Conservation (phyloP, 192 early-diverging fungal species). For the Coemansia sp. region DNA sequence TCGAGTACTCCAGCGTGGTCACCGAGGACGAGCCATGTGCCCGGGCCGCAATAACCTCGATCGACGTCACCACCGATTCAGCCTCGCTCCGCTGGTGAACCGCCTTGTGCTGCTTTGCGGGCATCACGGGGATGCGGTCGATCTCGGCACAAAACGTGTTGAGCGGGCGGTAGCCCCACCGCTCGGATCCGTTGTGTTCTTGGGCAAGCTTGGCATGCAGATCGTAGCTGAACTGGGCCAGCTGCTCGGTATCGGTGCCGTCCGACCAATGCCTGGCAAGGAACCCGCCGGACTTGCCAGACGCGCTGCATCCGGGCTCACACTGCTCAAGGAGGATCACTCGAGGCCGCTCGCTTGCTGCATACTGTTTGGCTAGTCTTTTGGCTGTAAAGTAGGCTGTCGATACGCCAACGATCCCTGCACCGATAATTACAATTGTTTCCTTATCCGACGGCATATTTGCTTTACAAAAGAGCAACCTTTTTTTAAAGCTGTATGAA, state of each 20-base stretch:
- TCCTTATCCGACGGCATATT: constrained; percentile 21
- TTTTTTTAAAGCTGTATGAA: too few relatives aligned
- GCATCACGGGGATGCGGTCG: constrained; percentile 45
- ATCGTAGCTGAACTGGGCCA: constrained; percentile 52
- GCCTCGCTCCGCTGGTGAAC: constrained; percentile 32
- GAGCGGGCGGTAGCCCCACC: constrained; percentile 45
- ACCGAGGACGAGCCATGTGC: constrained; percentile 9
- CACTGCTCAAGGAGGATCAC: constrained; percentile 47
- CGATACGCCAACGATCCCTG: constrained; percentile 46
- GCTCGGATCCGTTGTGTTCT: constrained; percentile 34
- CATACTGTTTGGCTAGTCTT: constrained; percentile 20
- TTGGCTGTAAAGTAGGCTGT: constrained; percentile 46
- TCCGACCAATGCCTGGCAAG: constrained; percentile 54
- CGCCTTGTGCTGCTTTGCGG: constrained; percentile 46
- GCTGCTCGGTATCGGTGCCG: constrained; percentile 51
- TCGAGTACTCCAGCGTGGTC: constrained; percentile 22
- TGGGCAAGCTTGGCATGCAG: constrained; percentile 43
- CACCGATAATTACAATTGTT: constrained; percentile 48
- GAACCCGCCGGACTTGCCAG: constrained; percentile 50
- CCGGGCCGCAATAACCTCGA: constrained; percentile 46
- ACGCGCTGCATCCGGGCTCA: constrained; percentile 49
- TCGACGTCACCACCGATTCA: constrained; percentile 41
- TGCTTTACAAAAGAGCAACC: not conserved
- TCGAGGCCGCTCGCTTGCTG: constrained; percentile 23
- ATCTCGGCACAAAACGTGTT: constrained; percentile 49